These are phyloP conservation scores for Harrya chromipes DNA, from an alignment of 768 basidiomycete species.

Conservation along the genomic window DNA sequence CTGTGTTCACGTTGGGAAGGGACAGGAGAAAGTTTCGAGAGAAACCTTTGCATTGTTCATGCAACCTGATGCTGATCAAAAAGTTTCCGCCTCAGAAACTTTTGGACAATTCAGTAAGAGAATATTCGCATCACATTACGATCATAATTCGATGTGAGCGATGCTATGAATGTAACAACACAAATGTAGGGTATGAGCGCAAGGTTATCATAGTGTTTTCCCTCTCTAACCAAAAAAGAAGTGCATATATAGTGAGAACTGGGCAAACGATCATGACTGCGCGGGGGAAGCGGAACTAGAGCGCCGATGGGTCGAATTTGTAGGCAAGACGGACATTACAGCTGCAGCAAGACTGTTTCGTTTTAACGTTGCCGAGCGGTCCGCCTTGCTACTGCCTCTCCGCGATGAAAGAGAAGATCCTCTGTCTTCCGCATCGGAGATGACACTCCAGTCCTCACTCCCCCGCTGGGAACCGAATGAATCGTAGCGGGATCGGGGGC, in stretches of 20 bases:
- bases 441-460: conserved; percentile 87
- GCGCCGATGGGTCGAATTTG: conserved; percentile 40
- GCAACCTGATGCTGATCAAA: conserved; percentile 83
- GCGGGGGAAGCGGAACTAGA: conserved; percentile 34
- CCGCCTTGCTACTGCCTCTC: conserved; percentile 37
- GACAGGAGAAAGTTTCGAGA: conserved; percentile 54
- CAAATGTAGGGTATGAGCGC: conserved; percentile 5
- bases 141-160: conserved; percentile 19
- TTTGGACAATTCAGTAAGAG: conserved; percentile 90
- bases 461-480: conserved; percentile 55
- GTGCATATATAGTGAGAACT: background rate
- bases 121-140: conserved; percentile 60
- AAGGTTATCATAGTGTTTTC: conserved; percentile 3
- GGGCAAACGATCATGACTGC: conserved; percentile 17
- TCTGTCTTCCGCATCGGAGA: conserved; percentile 70
- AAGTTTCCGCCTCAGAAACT: conserved; percentile 64
- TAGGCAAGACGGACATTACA: conserved; percentile 58
- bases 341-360: conserved; percentile 64
- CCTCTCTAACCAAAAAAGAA: too few relatives aligned
- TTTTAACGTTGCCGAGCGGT: conserved; percentile 41
- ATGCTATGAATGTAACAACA: conserved; percentile 8
- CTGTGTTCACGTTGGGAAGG: conserved; percentile 76
- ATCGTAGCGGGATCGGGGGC: conserved; percentile 47
- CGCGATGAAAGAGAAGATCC: conserved; percentile 55
- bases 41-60: conserved; percentile 91